Evolutionary conservation across 371 early-diverging fungal genomes (phyloP).

Genomic region (Actinomortierella ambigua): DNA sequence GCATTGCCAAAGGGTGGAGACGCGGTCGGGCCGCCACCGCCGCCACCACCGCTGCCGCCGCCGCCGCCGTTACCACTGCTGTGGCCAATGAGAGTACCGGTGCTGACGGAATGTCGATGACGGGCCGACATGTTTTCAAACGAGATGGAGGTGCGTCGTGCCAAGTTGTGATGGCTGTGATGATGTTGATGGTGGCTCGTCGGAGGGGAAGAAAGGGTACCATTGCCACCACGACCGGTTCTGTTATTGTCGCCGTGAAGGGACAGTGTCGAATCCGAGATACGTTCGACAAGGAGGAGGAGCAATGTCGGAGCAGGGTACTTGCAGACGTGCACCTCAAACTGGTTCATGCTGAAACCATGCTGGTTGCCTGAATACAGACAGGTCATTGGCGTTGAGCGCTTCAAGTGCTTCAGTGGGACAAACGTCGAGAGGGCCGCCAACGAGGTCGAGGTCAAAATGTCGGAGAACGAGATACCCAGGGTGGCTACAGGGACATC

Average conservation of each 20-base stretch:
- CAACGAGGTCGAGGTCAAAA: constrained; percentile 48
- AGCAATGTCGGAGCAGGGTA: constrained; percentile 68
- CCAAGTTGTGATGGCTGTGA: not conserved
- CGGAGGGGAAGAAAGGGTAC: not conserved
- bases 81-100: too few relatives aligned
- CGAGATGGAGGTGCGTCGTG: too few relatives aligned
- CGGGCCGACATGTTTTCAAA: too few relatives aligned
- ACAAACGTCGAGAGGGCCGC: constrained; percentile 57
- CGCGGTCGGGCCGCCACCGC: too few relatives aligned
- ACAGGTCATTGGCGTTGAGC: constrained; percentile 16
- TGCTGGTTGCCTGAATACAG: constrained; percentile 60
- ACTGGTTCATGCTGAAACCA: constrained; percentile 73
- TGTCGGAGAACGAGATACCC: constrained; percentile 36
- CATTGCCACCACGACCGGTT: constrained; percentile 2
- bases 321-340: constrained; percentile 65
- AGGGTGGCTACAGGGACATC: too few relatives aligned
- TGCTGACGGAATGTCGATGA: too few relatives aligned
- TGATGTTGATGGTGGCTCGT: constrained; percentile 1
- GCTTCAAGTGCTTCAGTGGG: constrained; percentile 28
- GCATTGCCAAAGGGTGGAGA: not conserved
- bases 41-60: too few relatives aligned
- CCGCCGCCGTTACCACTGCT: too few relatives aligned
- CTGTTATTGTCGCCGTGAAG: too few relatives aligned
- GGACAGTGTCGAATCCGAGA: not conserved
- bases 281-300: constrained; percentile 50